Base-by-base conservation (phyloP, 192 early-diverging fungal genomes). In the Endogone sp. region DNA sequence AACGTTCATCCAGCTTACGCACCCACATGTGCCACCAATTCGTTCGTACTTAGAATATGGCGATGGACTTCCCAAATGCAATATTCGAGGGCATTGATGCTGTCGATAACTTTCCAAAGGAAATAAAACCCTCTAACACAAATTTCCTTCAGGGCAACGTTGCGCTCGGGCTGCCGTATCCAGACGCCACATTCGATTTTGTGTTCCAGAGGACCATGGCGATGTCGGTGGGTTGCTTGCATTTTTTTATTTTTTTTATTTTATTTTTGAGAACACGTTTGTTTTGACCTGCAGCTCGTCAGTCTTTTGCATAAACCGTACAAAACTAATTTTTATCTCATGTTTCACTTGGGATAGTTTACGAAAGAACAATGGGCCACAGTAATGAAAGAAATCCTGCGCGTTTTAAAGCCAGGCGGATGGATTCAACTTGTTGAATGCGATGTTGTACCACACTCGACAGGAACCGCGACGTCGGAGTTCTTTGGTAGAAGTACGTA, bases 331-430 rank as follows among this genome's bases (percentile, higher is more conserved):
- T 11, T 6, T 49, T 11, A 49, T 11, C 37, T 49, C 37, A 49
- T 16, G 37, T 49, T 6, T 49, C 37, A 49, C 37, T 1, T 16
- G 9, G 37, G 6, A 11, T 0, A 49, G 37, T 49, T 49, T 16
- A 55, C 29, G 21, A 63, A 23, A 22, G 21, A 63, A 0, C 56
- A 76, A 63, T 76, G 65, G 61, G 57, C 54, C 8, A 16, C 32
- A 13, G 65, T 66, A 13, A 20, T 76, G 21, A 32, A 56, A 22
- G 64, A 72, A 28, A 10, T 63, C 10, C 25, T 44, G 30, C 37
- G 66, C 31, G 54, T 71, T 29, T 30, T 71, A 4, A 76, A 71
- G 20, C 74, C 74, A 10, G 74, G 70, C 26, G 74, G 74, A 59
- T 44, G 60, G 49, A 23, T 71, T 4, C 59, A 71, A 27, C 59